Conservation (phyloP, 768 basidiomycete genomes). For the Leucocoprinus sp. region DNA sequence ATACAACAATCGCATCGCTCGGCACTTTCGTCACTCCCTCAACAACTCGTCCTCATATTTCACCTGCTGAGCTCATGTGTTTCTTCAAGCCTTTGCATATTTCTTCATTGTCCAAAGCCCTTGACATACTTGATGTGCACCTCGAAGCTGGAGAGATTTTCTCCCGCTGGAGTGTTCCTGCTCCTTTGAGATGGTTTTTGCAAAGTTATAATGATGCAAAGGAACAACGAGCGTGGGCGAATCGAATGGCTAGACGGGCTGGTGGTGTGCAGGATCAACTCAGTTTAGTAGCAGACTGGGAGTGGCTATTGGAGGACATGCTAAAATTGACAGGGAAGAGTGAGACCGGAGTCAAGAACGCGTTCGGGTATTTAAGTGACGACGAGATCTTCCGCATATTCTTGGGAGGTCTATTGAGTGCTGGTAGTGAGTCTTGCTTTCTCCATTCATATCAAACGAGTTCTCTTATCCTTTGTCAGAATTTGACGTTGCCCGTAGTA, state of each 20-base stretch:
- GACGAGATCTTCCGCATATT: constrained; percentile 79
- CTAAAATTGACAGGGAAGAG: constrained; percentile 61
- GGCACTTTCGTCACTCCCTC: constrained; percentile 74
- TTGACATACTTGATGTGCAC: constrained; percentile 92
- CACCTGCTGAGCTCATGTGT: constrained; percentile 61
- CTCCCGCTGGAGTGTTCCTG: constrained; percentile 77
- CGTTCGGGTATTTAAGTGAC: constrained; percentile 67
- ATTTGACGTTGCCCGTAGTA: constrained; percentile 56
- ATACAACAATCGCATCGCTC: constrained; percentile 75
- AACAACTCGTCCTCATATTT: constrained; percentile 44
- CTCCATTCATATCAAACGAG: constrained; percentile 3
- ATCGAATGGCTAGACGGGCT: constrained; percentile 69
- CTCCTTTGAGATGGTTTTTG: constrained; percentile 85
- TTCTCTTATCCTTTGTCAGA: constrained; percentile 29
- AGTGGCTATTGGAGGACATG: constrained; percentile 87
- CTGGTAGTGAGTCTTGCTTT: constrained; percentile 64
- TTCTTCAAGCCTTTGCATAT: constrained; percentile 80
- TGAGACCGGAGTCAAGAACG: constrained; percentile 58
- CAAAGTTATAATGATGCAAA: constrained; percentile 56
- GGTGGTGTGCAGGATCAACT: constrained; percentile 47
- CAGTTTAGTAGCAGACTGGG: constrained; percentile 70
- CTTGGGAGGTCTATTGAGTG: constrained; percentile 76
- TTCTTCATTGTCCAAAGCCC: constrained; percentile 65
- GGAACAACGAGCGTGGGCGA: constrained; percentile 82
- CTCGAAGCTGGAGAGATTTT: constrained; percentile 91